Base-by-base conservation (phyloP, 345 rosid genomes). In the Citrus inodora region DNA sequence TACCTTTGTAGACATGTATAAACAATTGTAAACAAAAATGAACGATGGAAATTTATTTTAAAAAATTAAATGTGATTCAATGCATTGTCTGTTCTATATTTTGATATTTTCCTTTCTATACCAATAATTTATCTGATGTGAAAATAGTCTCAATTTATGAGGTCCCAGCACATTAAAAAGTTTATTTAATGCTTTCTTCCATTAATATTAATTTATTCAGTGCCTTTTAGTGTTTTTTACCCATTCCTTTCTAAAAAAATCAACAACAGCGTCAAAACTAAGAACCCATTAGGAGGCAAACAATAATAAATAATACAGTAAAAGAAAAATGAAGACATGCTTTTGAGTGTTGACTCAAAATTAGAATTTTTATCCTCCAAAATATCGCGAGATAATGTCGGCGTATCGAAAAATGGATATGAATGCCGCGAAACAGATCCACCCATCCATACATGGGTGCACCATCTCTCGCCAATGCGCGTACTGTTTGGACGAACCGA, bases 371-470 rank as follows among this genome's bases (percentile, higher is more conserved):
- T 64, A 5, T 32, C 19, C n/a, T 8, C 70, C 8, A 81, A 73
- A 64, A 71, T 79, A 65, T 71, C 87, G 86, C 86, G 89, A 87
- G 62, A 86, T 67, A 79, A 82, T 89, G 92, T 87, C 90, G 92
- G 92, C 84, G 88, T 35, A 71, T 69, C 80, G 73, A 65, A 55
- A 46, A 25, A 11, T 8, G 19, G 25, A 67, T 25, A 3, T 67
- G 24, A 74, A 70, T n/a, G 66, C 25, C 9, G 61, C 71, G 53
- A 73, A 80, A 55, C 38, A n/a, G 42, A 38, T 51, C 48, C 51
- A 42, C 51, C 51, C 27, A 14, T 40, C 32, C 71, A 5, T 6
- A 17, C 24, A 27, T 7, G 38, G 9, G 56, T 10, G 1, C n/a
- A 16, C 21, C n/a, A 9, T 40, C 2, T 8, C 30, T 33, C 19